A percentile compares a stretch with the other conserved stretches of the same genome.
Evolutionary conservation across 768 basidiomycete species (phyloP).

Genomic region (Amanita polypyramis): DNA sequence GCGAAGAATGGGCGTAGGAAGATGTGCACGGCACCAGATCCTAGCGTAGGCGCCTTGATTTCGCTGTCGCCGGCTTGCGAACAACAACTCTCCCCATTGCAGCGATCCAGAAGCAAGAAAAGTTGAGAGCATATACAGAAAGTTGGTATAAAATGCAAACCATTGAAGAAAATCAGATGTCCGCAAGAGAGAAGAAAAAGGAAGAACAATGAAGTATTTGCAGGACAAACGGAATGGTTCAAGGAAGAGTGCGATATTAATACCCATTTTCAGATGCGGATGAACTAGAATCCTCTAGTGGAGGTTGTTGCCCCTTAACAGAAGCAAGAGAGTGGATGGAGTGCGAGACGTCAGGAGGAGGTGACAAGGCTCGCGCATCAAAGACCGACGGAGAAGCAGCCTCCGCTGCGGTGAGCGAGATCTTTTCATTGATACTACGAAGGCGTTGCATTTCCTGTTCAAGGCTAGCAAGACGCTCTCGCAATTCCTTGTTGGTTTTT

Average conservation of each 20-base stretch:
- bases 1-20: not conserved
- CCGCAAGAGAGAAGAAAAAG: conserved; percentile 13
- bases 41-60: not conserved
- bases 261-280: conserved; percentile 39
- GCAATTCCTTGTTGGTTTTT: conserved; percentile 60
- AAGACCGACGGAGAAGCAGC: conserved; percentile 46
- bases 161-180: conserved; percentile 2
- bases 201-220: conserved; percentile 11
- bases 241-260: conserved; percentile 23
- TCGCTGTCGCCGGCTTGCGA: not conserved
- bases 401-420: conserved; percentile 51
- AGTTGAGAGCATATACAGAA: not conserved
- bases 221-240: conserved; percentile 17
- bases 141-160: conserved; percentile 13
- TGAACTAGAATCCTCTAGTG: conserved; percentile 53
- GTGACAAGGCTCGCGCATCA: conserved; percentile 49
- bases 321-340: conserved; percentile 41
- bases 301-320: conserved; percentile 48
- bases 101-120: conserved; percentile 6
- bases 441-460: conserved; percentile 66
- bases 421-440: conserved; percentile 73
- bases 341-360: conserved; percentile 46
- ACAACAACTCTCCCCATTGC: not conserved
- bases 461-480: conserved; percentile 51
- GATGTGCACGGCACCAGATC: conserved; percentile 10